Conservation (phyloP, 2,329 filamentous ascomycete species). For the Volutella citrinella region DNA sequence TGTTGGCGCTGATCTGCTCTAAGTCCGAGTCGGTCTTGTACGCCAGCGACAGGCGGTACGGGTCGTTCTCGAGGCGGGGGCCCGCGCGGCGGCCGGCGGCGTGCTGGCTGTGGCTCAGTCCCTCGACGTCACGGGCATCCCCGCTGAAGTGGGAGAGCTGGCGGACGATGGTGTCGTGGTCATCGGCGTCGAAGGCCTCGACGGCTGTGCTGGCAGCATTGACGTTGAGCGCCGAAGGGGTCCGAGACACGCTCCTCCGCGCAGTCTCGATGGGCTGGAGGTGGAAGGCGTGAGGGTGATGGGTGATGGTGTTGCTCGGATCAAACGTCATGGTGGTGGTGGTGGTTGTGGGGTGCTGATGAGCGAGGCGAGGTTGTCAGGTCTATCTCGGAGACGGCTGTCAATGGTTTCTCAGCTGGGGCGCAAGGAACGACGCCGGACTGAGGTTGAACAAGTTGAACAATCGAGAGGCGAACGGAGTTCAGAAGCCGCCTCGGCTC, state of each 20-base stretch:
- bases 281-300: constrained; percentile 44
- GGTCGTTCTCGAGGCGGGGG: constrained; percentile 62
- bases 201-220: constrained; percentile 46
- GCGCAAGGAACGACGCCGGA: no score
- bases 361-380: constrained; percentile 3
- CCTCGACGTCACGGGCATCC: constrained; percentile 43
- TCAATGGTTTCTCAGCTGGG: no score
- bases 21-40: constrained; percentile 79
- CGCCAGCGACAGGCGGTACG: constrained; percentile 72
- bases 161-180: constrained; percentile 39
- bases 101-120: constrained; percentile 37
- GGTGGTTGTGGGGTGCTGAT: constrained; percentile 1
- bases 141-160: constrained; percentile 34
- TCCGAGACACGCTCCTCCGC: constrained; percentile 27
- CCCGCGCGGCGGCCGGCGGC: constrained; percentile 51
- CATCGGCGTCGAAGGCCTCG: constrained; percentile 35
- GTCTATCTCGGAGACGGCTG: no score
- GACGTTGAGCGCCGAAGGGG: constrained; percentile 16
- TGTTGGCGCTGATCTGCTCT: constrained; percentile 74
- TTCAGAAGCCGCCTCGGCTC: no score
- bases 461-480: no score
- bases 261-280: constrained; percentile 32
- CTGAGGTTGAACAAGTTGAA: no score
- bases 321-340: constrained; percentile 39
- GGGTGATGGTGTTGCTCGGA: constrained; percentile 38